phyloP scores from a whole-genome alignment of 1,284 basidiomycete genomes.

The Megacollybia platyphylla region DNA sequence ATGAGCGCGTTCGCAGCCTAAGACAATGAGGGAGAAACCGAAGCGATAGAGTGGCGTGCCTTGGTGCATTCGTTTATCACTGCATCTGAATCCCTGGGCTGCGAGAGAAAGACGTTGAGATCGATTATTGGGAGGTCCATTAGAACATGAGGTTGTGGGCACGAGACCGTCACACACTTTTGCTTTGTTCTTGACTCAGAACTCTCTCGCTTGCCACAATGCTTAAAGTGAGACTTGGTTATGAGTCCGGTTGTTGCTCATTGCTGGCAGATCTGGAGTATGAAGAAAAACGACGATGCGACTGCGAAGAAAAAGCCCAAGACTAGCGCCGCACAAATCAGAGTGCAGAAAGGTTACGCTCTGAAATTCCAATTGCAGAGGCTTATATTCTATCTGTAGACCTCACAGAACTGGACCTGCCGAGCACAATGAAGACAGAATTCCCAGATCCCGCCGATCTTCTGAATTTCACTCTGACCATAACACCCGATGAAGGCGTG shows the following conservation, averaged over 20 bases:
- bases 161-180: conserved; percentile 3
- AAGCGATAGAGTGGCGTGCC: conserved; percentile 20
- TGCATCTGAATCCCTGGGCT: conserved; percentile 30
- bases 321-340: conserved; percentile 93
- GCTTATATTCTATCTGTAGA: conserved; percentile 35
- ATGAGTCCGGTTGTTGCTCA: neutral
- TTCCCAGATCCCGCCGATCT: conserved; percentile 89
- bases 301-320: conserved; percentile 93
- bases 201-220: conserved; percentile 25
- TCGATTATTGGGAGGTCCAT: conserved; percentile 60
- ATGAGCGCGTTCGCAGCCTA: conserved; percentile 75
- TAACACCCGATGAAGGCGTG: conserved; percentile 93
- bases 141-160: conserved; percentile 7
- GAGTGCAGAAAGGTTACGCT: conserved; percentile 82
- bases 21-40: conserved; percentile 4
- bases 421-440: conserved; percentile 89
- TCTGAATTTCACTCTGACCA: conserved; percentile 91
- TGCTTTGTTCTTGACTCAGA: conserved; percentile 7
- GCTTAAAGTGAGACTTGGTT: conserved; percentile 35
- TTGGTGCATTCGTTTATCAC: conserved; percentile 53
- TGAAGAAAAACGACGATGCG: conserved; percentile 95
- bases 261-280: conserved; percentile 75
- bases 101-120: conserved; percentile 59
- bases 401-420: conserved; percentile 92
- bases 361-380: conserved; percentile 1